Conservation (phyloP, 2,329 filamentous ascomycete genomes). For the Venturia pyrina region DNA sequence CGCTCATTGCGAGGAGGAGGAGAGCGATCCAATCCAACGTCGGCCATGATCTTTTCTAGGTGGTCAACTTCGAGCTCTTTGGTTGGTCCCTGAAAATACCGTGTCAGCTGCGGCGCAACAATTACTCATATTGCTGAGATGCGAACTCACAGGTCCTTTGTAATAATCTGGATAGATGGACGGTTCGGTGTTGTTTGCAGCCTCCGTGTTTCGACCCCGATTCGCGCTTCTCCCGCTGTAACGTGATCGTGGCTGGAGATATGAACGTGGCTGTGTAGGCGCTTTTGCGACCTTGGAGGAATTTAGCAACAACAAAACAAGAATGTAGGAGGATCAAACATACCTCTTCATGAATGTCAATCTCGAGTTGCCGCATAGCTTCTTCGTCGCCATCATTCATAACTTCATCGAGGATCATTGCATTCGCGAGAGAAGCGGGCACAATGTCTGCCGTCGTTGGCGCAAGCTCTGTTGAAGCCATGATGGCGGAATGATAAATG, state of each 20-base stretch:
- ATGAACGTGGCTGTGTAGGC: conserved; percentile 18
- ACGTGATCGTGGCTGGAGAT: neutral
- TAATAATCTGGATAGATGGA: conserved; percentile 8
- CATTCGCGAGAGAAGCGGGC: neutral
- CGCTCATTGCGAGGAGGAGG: conserved; percentile 1
- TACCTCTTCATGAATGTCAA: neutral
- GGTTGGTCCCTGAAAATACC: neutral
- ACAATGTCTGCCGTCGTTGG: neutral
- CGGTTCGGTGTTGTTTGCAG: conserved; percentile 38
- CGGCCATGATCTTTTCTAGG: conserved; percentile 6
- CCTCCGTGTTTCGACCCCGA: conserved; percentile 7
- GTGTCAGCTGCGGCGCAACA: neutral
- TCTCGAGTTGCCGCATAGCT: neutral
- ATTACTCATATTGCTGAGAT: neutral
- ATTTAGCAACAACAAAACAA: conserved; percentile 5
- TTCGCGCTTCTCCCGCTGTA: neutral
- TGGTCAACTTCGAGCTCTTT: neutral
- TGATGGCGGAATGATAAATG: neutral
- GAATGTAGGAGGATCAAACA: neutral
- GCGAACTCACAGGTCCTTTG: neutral
- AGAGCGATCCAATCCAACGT: neutral
- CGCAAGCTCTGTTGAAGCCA: neutral
- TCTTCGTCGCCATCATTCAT: neutral
- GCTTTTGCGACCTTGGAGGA: neutral
- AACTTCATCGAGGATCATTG: neutral